Conservation (phyloP, 129 eudicot species). For the Saussurea involucrata region DNA sequence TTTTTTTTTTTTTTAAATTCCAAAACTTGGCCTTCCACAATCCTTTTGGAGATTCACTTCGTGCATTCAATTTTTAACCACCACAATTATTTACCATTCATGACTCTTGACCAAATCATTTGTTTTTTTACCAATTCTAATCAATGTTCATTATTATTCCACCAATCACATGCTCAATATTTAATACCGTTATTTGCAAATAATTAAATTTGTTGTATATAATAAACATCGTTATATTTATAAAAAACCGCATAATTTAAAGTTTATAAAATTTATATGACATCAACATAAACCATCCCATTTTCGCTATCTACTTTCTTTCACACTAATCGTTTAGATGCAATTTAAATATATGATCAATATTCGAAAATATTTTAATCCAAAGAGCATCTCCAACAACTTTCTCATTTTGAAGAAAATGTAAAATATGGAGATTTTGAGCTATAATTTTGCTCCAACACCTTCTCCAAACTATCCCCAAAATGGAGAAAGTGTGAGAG, state of each 20-base stretch:
- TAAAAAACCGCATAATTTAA: neutral
- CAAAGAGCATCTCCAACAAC: too few species aligned
- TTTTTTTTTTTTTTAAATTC: conserved; percentile 4
- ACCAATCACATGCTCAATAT: conserved; percentile 17
- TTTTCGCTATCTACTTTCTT: too few species aligned
- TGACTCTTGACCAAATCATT: conserved; percentile 18
- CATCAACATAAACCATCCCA: too few species aligned
- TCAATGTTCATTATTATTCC: conserved; percentile 22
- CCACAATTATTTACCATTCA: conserved; percentile 28
- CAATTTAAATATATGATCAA: neutral
- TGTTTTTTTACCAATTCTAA: conserved; percentile 10
- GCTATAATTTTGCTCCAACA: too few species aligned
- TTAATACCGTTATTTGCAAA: neutral
- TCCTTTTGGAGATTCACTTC: conserved; percentile 15
- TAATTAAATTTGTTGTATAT: too few species aligned
- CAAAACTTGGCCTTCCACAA: conserved; percentile 8
- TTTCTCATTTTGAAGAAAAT: too few species aligned
- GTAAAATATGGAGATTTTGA: too few species aligned
- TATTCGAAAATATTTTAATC: too few species aligned
- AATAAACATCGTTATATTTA: neutral
- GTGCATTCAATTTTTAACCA: conserved; percentile 31
- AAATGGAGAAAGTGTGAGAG: too few species aligned
- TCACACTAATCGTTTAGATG: too few species aligned
- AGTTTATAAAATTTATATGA: neutral
- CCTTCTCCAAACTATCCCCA: too few species aligned